These are phyloP conservation scores for Pestalotiopsis sp. DNA, from an alignment of 2,329 filamentous ascomycete genomes.

Conservation along the genomic window DNA sequence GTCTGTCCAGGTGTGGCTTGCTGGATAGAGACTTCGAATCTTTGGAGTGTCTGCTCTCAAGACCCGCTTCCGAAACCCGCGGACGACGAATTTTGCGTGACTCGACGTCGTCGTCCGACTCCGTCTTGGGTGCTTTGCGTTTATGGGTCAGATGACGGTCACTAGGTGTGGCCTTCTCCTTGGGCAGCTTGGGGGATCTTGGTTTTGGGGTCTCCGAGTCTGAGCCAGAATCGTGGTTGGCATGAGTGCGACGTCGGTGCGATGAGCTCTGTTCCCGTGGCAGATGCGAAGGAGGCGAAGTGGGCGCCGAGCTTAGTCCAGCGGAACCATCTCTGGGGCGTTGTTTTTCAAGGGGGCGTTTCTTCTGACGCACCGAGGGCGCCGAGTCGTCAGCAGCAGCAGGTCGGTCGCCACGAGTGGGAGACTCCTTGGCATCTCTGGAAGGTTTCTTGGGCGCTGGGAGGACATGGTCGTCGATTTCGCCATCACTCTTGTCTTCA, in stretches of 20 bases:
- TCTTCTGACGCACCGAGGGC: conserved; percentile 49
- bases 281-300: conserved; percentile 51
- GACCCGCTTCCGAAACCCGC: conserved; percentile 48
- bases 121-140: conserved; percentile 54
- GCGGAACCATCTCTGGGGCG: conserved; percentile 55
- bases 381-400: conserved; percentile 12
- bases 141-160: conserved; percentile 53
- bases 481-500: conserved; percentile 63
- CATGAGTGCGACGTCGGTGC: conserved; percentile 42
- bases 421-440: conserved; percentile 29
- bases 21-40: conserved; percentile 34
- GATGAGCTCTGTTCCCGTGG: conserved; percentile 27
- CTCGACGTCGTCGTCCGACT: conserved; percentile 62
- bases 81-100: conserved; percentile 56
- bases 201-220: conserved; percentile 56
- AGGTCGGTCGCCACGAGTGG: conserved; percentile 24
- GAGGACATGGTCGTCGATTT: conserved; percentile 39
- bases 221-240: conserved; percentile 49
- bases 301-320: conserved; percentile 60
- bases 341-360: conserved; percentile 47
- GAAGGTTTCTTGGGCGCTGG: conserved; percentile 31
- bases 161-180: conserved; percentile 49
- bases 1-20: conserved; percentile 35
- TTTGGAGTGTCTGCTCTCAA: conserved; percentile 33
- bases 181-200: conserved; percentile 46